A percentile compares a stretch with the other conserved stretches of the same genome.
Evolutionary conservation across 1,284 basidiomycete species (phyloP).

Genomic region (Afroboletus lepidellus): DNA sequence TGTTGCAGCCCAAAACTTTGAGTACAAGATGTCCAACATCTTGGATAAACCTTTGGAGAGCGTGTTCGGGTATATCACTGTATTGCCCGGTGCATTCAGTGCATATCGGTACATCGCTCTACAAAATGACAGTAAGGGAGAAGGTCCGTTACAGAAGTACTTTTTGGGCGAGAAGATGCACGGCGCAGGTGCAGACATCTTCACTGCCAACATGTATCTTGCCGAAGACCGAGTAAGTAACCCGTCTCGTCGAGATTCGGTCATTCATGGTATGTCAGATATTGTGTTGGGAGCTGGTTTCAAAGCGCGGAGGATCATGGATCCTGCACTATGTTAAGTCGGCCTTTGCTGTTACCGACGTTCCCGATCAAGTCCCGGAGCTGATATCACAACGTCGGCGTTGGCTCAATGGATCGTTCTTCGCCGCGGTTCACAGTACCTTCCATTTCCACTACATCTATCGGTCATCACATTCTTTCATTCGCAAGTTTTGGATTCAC

Average conservation of each 20-base stretch:
- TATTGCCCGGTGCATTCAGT: conserved; percentile 91
- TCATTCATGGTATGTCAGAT: conserved; percentile 47
- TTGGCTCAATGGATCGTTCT: conserved; percentile 98
- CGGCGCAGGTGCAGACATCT: conserved; percentile 84
- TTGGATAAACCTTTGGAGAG: conserved; percentile 86
- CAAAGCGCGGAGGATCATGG: conserved; percentile 85
- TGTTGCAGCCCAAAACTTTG: conserved; percentile 93
- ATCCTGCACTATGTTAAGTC: conserved; percentile 93
- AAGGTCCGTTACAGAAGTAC: conserved; percentile 91
- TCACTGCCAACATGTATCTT: conserved; percentile 94
- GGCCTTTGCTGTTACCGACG: conserved; percentile 89
- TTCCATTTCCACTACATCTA: conserved; percentile 94
- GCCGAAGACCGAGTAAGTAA: conserved; percentile 78
- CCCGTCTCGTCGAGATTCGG: neutral
- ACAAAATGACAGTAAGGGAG: conserved; percentile 79
- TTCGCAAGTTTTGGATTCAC: conserved; percentile 92
- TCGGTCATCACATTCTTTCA: conserved; percentile 79
- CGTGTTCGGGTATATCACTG: conserved; percentile 90
- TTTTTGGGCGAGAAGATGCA: conserved; percentile 95
- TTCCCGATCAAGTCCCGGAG: conserved; percentile 85
- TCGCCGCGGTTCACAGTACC: conserved; percentile 88
- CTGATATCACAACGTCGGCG: conserved; percentile 90
- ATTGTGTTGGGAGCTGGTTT: conserved; percentile 92
- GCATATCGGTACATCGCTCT: conserved; percentile 91
- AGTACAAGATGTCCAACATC: conserved; percentile 97